Conservation (phyloP, 176 grass and related monocot species). For the Zoysia pacifica region DNA sequence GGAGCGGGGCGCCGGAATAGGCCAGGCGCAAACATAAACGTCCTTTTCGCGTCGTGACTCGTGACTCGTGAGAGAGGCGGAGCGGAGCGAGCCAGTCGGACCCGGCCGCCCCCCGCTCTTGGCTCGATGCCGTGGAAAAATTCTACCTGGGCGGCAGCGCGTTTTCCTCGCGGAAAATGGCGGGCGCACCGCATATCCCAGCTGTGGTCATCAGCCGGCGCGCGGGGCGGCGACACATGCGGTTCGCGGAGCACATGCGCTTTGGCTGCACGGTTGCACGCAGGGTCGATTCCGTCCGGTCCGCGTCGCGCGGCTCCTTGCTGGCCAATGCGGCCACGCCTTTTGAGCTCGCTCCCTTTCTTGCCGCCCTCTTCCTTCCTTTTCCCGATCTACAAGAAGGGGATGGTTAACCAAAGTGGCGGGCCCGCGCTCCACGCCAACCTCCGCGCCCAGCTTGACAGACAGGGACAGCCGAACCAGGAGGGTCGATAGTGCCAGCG, state of each 20-base stretch:
- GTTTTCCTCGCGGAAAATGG: not conserved
- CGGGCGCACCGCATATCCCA: not conserved
- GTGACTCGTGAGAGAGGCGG: not conserved
- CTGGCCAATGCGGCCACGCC: constrained; percentile 43
- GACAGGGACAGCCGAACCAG: constrained; percentile 15
- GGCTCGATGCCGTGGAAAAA: constrained; percentile 7
- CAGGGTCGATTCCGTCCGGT: not conserved
- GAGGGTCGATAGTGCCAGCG: not conserved
- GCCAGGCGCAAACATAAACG: not conserved
- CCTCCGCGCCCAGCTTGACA: constrained; percentile 3
- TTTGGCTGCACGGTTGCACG: not conserved
- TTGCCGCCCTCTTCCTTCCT: not conserved
- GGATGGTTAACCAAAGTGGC: constrained; percentile 17
- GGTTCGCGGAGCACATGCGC: not conserved
- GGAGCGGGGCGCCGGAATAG: not conserved
- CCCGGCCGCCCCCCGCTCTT: not conserved
- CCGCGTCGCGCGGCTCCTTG: constrained; percentile 12
- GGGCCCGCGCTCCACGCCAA: constrained; percentile 28
- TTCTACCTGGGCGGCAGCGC: not conserved
- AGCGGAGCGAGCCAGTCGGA: not conserved
- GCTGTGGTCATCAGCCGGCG: not conserved
- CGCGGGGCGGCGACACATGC: not conserved
- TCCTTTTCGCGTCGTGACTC: constrained; percentile 1
- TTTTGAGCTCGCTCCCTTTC: not conserved
- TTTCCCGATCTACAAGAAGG: constrained; percentile 22